Base-by-base conservation (phyloP, 2,329 filamentous ascomycete species). In the Laburnicola sp. region DNA sequence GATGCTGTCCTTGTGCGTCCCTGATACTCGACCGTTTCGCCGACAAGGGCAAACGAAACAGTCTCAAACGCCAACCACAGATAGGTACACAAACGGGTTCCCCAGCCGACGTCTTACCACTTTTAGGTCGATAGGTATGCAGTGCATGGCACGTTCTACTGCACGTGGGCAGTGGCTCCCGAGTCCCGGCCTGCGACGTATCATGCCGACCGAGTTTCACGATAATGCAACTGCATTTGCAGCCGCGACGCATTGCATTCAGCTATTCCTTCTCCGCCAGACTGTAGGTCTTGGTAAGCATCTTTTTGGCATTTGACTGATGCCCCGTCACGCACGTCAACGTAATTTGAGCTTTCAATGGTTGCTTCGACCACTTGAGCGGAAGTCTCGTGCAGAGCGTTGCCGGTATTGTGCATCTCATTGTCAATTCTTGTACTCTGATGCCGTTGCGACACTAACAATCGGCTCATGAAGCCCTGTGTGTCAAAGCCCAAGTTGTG, bases 21-120 rank as follows among this genome's bases (percentile, higher is more conserved):
- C 25, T 28, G 16, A 26, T 45, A n/a, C 34, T 45, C 43, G 30
- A 28, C 43, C n/a, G 43, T 45, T 30, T 38, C 23, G 31, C 21
- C 3, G 42, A 27, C 42, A 27, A 16, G 28, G 32, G 31, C 21
- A 3, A 32, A 27, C 42, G 21, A 16, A 28, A 25, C 25, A 6
- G 32, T 30, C 32, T 21, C 21, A 44, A 35, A 35, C 41, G 31
- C 21, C 30, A 9, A 45, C 34, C 32, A 27, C 28, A 25, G 4
- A 16, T 34, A 16, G 16, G 16, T 16, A 16, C 16, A 16, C 16
- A 16, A 16, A 34, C 41, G 30, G 10, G 16, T 22, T 34, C 21
- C 9, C 3, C 21, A 11, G 2, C 30, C 41, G 27, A 26, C 27
- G 23, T 26, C 16, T 37, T 30, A 21, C 43, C 16, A 6, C 25